These are phyloP conservation scores for Penicillium turbatum DNA, from an alignment of 495 filamentous ascomycete genomes.

Conservation along the genomic window DNA sequence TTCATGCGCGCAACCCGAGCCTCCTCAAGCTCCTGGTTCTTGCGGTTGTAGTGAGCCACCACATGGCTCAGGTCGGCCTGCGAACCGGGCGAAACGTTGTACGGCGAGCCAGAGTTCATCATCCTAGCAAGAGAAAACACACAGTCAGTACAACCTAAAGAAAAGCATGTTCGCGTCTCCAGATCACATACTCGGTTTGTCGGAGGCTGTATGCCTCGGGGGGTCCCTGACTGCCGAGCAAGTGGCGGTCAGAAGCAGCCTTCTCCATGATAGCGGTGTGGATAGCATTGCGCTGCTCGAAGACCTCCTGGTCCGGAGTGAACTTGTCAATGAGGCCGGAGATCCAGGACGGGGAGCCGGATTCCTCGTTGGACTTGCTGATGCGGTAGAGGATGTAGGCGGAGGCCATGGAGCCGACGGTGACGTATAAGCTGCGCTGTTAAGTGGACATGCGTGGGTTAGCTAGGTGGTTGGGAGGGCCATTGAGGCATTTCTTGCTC, in stretches of 20 bases:
- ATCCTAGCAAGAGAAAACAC: constrained; percentile 7
- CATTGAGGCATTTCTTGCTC: constrained; percentile 7
- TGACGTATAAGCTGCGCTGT: constrained; percentile 64
- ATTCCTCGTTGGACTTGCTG: constrained; percentile 41
- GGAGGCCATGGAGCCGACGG: constrained; percentile 55
- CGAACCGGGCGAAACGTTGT: constrained; percentile 60
- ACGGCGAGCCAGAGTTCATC: constrained; percentile 57
- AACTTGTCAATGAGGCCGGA: constrained; percentile 56
- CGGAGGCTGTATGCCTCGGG: constrained; percentile 49
- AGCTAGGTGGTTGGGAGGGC: constrained; percentile 13
- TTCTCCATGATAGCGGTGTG: constrained; percentile 64
- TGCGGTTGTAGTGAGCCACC: constrained; percentile 57
- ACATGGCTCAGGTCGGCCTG: constrained; percentile 56
- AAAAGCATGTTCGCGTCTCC: background rate
- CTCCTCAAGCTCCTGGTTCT: constrained; percentile 52
- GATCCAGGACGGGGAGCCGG: constrained; percentile 49
- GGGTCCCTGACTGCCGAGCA: constrained; percentile 55
- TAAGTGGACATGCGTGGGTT: constrained; percentile 10
- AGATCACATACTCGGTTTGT: constrained; percentile 63
- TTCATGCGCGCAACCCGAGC: constrained; percentile 41
- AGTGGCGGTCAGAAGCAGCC: constrained; percentile 61
- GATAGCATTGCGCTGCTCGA: constrained; percentile 56
- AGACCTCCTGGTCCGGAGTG: constrained; percentile 44
- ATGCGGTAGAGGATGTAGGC: constrained; percentile 53
- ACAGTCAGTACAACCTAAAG: background rate